Base-by-base conservation (phyloP, 2,329 filamentous ascomycete genomes). In the Rhynchosporium graminicola region DNA sequence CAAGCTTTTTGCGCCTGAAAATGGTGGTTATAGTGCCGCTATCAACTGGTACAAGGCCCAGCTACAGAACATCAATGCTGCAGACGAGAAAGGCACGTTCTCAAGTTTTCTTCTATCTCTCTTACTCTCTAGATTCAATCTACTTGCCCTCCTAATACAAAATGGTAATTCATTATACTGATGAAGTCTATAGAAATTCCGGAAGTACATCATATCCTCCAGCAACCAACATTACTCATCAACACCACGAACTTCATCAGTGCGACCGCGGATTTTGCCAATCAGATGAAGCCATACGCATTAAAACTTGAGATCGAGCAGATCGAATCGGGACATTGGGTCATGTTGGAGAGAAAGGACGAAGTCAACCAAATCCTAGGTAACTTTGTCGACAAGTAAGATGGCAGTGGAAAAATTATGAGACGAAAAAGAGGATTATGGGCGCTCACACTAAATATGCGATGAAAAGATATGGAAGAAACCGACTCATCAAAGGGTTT, bases 41-140 rank as follows among this genome's bases (percentile, higher is more conserved):
- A 60, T 66, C 26, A 69, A 67, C 29, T 69, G 65, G 67, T 69
- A 66, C 38, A 60, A 28, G 42, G 59, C 64, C 1, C 64, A 65
- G 33, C 46, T 69, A 12, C 78, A 62, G 60, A 45, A 59, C 26
- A 52, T 64, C 38, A 67, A 69, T n/a, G 62, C 52, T 10, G 55
- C 48, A 15, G 63, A 65, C 40, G 63, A 64, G 28, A 58, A 59
- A 52, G 60, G 60, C 63, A 58, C 4, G 29, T 12, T 55, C 36
- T 50, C 36, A 8, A 6, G 38, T 20, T 55, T 28, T 29, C 47
- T 13, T 29, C 48, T 20, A 38, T 15, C 12, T 4, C 13, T 5
- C 33, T 6, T 7, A 31, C 13, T 6, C 29, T 9, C 26, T 5
- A 8, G 48, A 4, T 31, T 29, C 20, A 7, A 38, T 28, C 12